Conservation (phyloP, 2,329 filamentous ascomycete species). For the Cyclaneusma minus region DNA sequence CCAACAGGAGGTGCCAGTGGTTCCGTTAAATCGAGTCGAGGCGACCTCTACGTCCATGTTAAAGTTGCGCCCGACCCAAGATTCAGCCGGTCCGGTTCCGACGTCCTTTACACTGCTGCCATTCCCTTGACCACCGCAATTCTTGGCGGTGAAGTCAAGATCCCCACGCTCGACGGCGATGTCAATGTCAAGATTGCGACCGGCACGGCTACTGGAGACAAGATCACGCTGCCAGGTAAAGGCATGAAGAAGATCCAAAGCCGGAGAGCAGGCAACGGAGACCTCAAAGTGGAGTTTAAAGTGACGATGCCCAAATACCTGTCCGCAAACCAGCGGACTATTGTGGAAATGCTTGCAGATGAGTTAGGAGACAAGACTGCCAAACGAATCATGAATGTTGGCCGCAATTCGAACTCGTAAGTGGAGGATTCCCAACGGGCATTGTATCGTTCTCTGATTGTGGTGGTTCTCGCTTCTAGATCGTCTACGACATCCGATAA, state of each 20-base stretch:
- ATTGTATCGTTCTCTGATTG: no score
- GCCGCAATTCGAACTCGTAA: slow-evolving; percentile 19
- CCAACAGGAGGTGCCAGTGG: slow-evolving; percentile 54
- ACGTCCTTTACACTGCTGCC: slow-evolving; percentile 82
- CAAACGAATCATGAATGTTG: slow-evolving; percentile 80
- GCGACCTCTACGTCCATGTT: slow-evolving; percentile 85
- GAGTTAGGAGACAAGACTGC: slow-evolving; percentile 90
- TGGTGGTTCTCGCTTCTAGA: slow-evolving; percentile 1
- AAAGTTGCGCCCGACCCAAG: slow-evolving; percentile 78
- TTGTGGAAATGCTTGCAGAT: slow-evolving; percentile 90
- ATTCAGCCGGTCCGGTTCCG: slow-evolving; percentile 74
- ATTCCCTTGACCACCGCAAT: slow-evolving; percentile 88
- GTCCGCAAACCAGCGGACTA: slow-evolving; percentile 76
- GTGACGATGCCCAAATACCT: slow-evolving; percentile 92
- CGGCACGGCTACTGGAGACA: slow-evolving; percentile 84
- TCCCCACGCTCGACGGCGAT: slow-evolving; percentile 81
- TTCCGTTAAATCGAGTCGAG: slow-evolving; percentile 50
- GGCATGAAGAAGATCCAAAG: slow-evolving; percentile 78
- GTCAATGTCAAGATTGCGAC: slow-evolving; percentile 85
- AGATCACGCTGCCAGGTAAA: slow-evolving; percentile 75
- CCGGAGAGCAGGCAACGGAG: slow-evolving; percentile 54
- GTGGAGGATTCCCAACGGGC: background rate
- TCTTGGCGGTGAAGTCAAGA: slow-evolving; percentile 74
- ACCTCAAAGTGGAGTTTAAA: slow-evolving; percentile 87
- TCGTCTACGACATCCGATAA: slow-evolving; percentile 3